phyloP scores from a whole-genome alignment of 179 eudicot species.

The Spinacia oleracea region DNA sequence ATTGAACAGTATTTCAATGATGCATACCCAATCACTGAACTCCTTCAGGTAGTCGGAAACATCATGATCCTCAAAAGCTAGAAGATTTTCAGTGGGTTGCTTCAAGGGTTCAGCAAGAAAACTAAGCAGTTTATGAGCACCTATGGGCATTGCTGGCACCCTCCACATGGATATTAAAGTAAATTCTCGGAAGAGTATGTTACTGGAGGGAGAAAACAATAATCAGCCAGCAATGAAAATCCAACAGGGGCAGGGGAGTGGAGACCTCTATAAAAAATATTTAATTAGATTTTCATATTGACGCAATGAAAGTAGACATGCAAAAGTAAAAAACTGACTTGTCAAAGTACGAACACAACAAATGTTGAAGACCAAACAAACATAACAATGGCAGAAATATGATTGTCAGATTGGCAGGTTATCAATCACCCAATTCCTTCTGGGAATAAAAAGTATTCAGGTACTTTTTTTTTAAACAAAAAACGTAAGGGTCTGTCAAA shows the following conservation, averaged over 20 bases:
- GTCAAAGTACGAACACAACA: not conserved
- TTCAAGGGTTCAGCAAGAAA: slow-evolving; percentile 96
- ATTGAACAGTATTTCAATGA: slow-evolving; percentile 1
- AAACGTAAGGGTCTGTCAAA: slow-evolving; percentile 8
- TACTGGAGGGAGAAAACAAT: slow-evolving; percentile 44
- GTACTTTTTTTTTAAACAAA: too few species aligned
- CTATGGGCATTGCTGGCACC: slow-evolving; percentile 85
- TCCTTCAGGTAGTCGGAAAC: slow-evolving; percentile 71
- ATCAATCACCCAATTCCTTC: not conserved
- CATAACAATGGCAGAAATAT: not conserved
- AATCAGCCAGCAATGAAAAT: slow-evolving; percentile 15
- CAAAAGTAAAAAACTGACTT: not conserved
- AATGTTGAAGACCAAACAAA: not conserved
- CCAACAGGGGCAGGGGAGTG: not conserved
- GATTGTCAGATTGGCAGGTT: not conserved
- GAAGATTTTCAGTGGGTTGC: slow-evolving; percentile 56
- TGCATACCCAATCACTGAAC: slow-evolving; percentile 87
- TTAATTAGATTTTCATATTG: not conserved
- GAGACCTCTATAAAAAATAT: not conserved
- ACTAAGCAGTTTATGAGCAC: slow-evolving; percentile 88
- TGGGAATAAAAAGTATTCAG: not conserved
- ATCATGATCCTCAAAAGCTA: slow-evolving; percentile 52
- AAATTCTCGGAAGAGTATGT: slow-evolving; percentile 87
- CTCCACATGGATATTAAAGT: slow-evolving; percentile 98
- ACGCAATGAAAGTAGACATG: not conserved